Conservation (phyloP, 2,329 filamentous ascomycete species). For the Coniochaeta prunicola region DNA sequence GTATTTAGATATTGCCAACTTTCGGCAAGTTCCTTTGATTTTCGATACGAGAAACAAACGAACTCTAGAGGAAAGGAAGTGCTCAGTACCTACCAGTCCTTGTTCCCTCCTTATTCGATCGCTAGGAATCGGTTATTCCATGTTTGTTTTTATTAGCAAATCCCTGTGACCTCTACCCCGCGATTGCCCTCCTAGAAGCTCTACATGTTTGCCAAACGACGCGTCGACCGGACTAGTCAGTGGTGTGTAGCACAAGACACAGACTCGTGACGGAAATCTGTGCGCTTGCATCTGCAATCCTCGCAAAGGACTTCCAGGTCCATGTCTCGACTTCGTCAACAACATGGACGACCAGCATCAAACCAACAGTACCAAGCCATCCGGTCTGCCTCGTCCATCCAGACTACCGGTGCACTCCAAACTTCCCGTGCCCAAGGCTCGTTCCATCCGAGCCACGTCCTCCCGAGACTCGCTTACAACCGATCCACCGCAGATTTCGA, state of each 20-base stretch:
- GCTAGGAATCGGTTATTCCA: background rate
- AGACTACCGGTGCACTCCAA: conserved; percentile 1
- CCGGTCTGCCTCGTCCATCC: background rate
- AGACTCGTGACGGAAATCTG: background rate
- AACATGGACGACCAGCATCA: conserved; percentile 1
- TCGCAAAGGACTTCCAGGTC: background rate
- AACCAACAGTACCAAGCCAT: background rate
- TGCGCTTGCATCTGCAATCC: background rate
- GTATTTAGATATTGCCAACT: background rate
- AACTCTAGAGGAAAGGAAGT: background rate
- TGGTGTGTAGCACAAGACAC: background rate
- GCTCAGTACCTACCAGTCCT: background rate
- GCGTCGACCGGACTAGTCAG: background rate
- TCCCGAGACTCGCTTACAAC: background rate
- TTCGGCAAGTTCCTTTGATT: background rate
- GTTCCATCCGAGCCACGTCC: background rate
- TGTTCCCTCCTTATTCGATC: background rate
- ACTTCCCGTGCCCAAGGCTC: background rate
- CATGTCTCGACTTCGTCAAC: background rate
- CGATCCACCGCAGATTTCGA: background rate
- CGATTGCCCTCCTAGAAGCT: background rate
- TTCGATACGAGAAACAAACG: background rate
- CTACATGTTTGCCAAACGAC: background rate
- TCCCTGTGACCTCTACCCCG: background rate
- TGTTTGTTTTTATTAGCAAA: background rate